phyloP scores from a whole-genome alignment of 1,284 basidiomycete genomes.

The Ganoderma lingzhi region DNA sequence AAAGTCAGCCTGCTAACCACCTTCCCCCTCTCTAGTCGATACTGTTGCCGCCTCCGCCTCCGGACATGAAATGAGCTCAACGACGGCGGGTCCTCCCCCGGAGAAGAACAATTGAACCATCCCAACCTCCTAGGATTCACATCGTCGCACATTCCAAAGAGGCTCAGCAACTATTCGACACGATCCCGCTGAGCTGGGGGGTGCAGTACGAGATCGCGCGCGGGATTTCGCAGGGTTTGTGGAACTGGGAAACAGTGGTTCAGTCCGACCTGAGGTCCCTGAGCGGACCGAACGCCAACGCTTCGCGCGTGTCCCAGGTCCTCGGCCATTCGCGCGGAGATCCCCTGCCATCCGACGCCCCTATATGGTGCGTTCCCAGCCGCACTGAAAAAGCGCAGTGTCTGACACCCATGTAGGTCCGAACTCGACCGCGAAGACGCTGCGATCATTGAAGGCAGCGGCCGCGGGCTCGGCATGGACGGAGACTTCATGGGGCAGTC shows the following conservation, averaged over 20 bases:
- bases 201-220: conserved; percentile 44
- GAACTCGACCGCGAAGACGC: conserved; percentile 75
- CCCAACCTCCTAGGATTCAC: background rate
- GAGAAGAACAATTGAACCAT: too few relatives aligned
- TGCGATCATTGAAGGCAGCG: conserved; percentile 60
- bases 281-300: conserved; percentile 49
- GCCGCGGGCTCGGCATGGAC: conserved; percentile 69
- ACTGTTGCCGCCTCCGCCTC: too few relatives aligned
- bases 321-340: conserved; percentile 21
- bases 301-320: conserved; percentile 49
- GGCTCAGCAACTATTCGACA: conserved; percentile 44
- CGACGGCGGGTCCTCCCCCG: too few relatives aligned
- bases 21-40: too few relatives aligned
- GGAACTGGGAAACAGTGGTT: conserved; percentile 32
- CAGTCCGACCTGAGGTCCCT: conserved; percentile 46
- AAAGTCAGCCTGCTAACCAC: too few relatives aligned
- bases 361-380: conserved; percentile 27
- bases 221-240: conserved; percentile 35
- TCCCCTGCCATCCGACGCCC: conserved; percentile 8
- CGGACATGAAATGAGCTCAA: too few relatives aligned
- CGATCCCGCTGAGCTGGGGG: conserved; percentile 37
- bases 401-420: conserved; percentile 47
- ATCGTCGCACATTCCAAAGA: conserved; percentile 43
- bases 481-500: conserved; percentile 57
- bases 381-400: background rate